Conservation (phyloP, 495 filamentous ascomycete genomes). For the Chaetomidium leptoderma region DNA sequence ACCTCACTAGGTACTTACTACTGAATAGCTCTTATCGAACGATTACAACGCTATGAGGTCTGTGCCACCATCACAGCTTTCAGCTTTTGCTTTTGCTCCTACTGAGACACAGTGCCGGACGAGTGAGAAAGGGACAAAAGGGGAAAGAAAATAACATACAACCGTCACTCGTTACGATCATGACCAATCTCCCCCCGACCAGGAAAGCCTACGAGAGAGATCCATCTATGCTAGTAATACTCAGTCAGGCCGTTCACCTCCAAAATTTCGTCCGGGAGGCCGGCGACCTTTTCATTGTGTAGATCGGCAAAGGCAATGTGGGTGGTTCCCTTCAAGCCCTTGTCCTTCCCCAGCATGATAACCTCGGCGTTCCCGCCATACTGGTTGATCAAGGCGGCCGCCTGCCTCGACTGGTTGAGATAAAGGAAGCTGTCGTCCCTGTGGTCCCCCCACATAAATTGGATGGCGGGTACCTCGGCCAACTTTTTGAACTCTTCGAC, state of each 20-base stretch:
- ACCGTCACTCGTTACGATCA: too few relatives aligned
- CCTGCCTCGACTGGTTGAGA: constrained; percentile 29
- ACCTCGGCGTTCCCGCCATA: constrained; percentile 47
- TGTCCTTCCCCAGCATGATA: constrained; percentile 38
- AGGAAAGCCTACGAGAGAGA: too few relatives aligned
- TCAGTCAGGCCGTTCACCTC: constrained; percentile 32
- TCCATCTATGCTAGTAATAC: constrained; percentile 28
- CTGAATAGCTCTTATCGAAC: too few relatives aligned
- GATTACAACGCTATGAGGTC: too few relatives aligned
- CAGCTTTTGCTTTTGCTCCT: too few relatives aligned
- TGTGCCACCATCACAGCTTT: too few relatives aligned
- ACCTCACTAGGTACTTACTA: too few relatives aligned
- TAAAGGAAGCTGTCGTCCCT: constrained; percentile 28
- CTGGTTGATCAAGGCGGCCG: constrained; percentile 40
- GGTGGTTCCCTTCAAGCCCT: constrained; percentile 40
- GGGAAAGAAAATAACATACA: too few relatives aligned
- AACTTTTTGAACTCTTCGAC: constrained; percentile 47
- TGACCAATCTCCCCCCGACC: too few relatives aligned
- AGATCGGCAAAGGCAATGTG: constrained; percentile 47
- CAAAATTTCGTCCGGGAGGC: constrained; percentile 39
- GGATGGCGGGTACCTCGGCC: constrained; percentile 36
- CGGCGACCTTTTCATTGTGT: constrained; percentile 43
- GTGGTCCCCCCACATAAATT: constrained; percentile 49
- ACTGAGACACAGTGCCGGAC: too few relatives aligned
- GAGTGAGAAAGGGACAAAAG: too few relatives aligned